Percentiles rank a stretch among this genome's conserved stretches.
These are phyloP conservation scores for Grammothele lineata DNA, from an alignment of 768 basidiomycete genomes.

Conservation along the genomic window DNA sequence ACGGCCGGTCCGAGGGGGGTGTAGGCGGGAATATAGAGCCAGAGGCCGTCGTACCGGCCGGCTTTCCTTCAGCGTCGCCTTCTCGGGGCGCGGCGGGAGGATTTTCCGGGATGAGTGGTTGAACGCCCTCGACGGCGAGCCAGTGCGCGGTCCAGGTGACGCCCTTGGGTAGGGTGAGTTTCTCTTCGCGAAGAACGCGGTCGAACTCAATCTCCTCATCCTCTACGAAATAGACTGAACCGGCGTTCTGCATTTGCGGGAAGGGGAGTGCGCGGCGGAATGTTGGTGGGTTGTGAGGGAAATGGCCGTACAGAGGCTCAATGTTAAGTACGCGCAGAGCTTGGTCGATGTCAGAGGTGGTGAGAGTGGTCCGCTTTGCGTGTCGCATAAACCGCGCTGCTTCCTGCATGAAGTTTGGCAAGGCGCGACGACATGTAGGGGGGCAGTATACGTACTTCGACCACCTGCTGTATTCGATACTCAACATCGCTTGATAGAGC, in stretches of 20 bases:
- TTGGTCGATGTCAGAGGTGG: slow-evolving; percentile 87
- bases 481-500: slow-evolving; percentile 94
- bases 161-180: slow-evolving; percentile 74
- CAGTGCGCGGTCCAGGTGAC: slow-evolving; percentile 93
- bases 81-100: slow-evolving; percentile 77
- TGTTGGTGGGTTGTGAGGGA: slow-evolving; percentile 54
- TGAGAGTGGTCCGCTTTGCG: slow-evolving; percentile 84
- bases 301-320: slow-evolving; percentile 90
- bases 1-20: slow-evolving; percentile 24
- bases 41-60: slow-evolving; percentile 13
- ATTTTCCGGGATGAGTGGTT: slow-evolving; percentile 94
- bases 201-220: slow-evolving; percentile 99
- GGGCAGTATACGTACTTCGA: slow-evolving; percentile 58
- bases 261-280: slow-evolving; percentile 54
- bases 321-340: slow-evolving; percentile 94
- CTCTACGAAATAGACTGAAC: slow-evolving; percentile 87
- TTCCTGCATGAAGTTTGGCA: slow-evolving; percentile 49
- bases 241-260: slow-evolving; percentile 44
- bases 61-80: slow-evolving; percentile 29
- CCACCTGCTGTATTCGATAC: slow-evolving; percentile 91
- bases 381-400: slow-evolving; percentile 97
- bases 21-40: slow-evolving; percentile 26
- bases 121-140: slow-evolving; percentile 97
- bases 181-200: slow-evolving; percentile 81
- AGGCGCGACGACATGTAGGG: not conserved